Conservation (phyloP, 2,329 filamentous ascomycete genomes). For the Ustulina deusta region DNA sequence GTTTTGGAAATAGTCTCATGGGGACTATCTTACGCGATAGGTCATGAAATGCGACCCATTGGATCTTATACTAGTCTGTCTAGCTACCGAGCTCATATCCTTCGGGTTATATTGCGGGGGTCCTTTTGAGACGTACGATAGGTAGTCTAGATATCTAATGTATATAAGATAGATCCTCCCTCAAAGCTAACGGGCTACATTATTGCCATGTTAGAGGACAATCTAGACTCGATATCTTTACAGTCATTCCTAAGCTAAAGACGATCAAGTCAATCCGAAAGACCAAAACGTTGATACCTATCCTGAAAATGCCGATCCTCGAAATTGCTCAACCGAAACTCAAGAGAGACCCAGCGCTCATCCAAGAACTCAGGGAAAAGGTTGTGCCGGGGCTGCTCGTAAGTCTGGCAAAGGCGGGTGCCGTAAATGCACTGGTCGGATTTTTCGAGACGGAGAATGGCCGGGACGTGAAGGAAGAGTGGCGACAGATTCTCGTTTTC, state of each 20-base stretch:
- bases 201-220: background rate
- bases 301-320: slow-evolving; percentile 29
- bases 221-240: background rate
- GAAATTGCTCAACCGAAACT: slow-evolving; percentile 25
- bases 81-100: background rate
- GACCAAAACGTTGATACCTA: background rate
- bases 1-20: background rate
- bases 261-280: background rate
- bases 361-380: slow-evolving; percentile 3
- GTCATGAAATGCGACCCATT: background rate
- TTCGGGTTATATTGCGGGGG: too few species aligned
- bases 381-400: background rate
- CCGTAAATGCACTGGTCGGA: slow-evolving; percentile 12
- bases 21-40: background rate
- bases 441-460: slow-evolving; percentile 28
- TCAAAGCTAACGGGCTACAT: background rate
- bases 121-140: too few species aligned
- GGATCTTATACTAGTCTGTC: background rate
- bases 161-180: slow-evolving; percentile 18
- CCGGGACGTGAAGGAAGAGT: slow-evolving; percentile 18
- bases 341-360: slow-evolving; percentile 23
- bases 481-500: slow-evolving; percentile 21
- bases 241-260: background rate
- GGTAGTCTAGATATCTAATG: too few species aligned
- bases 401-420: background rate